phyloP scores from a whole-genome alignment of 225 moss, liverwort and hornwort species.

The Straminergon stramineum region DNA sequence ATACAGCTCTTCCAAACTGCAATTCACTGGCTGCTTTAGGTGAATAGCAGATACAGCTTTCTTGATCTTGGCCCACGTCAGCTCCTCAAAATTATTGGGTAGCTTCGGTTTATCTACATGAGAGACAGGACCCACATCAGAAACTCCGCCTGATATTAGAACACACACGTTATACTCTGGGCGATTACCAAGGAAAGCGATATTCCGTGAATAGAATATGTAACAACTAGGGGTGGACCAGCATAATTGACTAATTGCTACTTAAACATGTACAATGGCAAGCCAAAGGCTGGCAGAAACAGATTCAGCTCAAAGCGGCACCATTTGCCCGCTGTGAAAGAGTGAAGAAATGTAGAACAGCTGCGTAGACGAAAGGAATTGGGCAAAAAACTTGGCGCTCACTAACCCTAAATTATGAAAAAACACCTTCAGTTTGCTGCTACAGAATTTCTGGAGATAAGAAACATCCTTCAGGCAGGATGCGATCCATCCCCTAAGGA shows the following conservation, averaged over 20 bases:
- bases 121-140: constrained; percentile 5
- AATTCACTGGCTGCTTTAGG: constrained; percentile 88
- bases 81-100: constrained; percentile 87
- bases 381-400: not conserved
- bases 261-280: not conserved
- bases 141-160: not conserved
- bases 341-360: not conserved
- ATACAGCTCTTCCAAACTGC: constrained; percentile 97
- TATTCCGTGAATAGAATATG: not conserved
- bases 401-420: not conserved
- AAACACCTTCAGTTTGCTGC: not conserved
- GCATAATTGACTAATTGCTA: not conserved
- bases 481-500: not conserved
- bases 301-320: not conserved
- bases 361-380: not conserved
- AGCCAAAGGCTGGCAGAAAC: not conserved
- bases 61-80: constrained; percentile 96
- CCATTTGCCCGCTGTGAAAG: not conserved
- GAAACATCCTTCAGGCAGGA: not conserved
- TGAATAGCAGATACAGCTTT: constrained; percentile 96
- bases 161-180: not conserved
- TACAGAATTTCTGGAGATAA: not conserved
- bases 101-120: constrained; percentile 92
- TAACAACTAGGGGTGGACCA: not conserved
- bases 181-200: not conserved